These are phyloP conservation scores for Porodaedalea pini DNA, from an alignment of 1,284 basidiomycete genomes.

Conservation along the genomic window DNA sequence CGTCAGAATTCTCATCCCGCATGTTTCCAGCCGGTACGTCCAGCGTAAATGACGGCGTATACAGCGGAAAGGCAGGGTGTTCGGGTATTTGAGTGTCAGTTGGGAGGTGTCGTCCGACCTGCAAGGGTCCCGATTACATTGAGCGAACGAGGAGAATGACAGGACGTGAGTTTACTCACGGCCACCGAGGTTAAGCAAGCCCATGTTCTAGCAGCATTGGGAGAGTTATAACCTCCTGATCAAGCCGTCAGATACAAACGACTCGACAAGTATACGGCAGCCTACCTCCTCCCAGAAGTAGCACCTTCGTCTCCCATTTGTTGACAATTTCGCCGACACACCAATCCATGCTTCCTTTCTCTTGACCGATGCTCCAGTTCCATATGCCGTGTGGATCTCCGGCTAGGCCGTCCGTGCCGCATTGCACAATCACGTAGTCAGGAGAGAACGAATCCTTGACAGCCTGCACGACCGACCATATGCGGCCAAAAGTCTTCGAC, in stretches of 20 bases:
- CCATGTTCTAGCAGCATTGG: conserved; percentile 85
- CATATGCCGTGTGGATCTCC: conserved; percentile 78
- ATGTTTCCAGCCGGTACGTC: conserved; percentile 71
- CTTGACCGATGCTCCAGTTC: conserved; percentile 68
- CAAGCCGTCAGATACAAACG: background rate
- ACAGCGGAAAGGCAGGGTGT: conserved; percentile 63
- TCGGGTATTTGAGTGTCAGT: conserved; percentile 68
- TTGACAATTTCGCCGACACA: conserved; percentile 54
- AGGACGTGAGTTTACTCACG: conserved; percentile 40
- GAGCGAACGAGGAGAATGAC: background rate
- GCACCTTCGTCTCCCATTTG: conserved; percentile 55
- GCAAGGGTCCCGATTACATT: conserved; percentile 6
- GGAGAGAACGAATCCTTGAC: conserved; percentile 66
- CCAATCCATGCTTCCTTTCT: conserved; percentile 67
- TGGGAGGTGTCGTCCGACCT: conserved; percentile 53
- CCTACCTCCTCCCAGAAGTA: conserved; percentile 65
- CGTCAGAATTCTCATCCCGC: conserved; percentile 66
- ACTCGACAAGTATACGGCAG: conserved; percentile 12
- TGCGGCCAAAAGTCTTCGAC: conserved; percentile 50
- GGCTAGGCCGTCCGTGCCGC: conserved; percentile 82
- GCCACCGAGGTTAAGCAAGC: conserved; percentile 73
- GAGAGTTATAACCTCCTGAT: conserved; percentile 74
- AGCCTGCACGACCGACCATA: conserved; percentile 63
- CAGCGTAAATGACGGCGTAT: conserved; percentile 76
- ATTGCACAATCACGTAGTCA: conserved; percentile 80